Base-by-base conservation (phyloP, 192 early-diverging fungal genomes). In the Umbelopsis sp. region DNA sequence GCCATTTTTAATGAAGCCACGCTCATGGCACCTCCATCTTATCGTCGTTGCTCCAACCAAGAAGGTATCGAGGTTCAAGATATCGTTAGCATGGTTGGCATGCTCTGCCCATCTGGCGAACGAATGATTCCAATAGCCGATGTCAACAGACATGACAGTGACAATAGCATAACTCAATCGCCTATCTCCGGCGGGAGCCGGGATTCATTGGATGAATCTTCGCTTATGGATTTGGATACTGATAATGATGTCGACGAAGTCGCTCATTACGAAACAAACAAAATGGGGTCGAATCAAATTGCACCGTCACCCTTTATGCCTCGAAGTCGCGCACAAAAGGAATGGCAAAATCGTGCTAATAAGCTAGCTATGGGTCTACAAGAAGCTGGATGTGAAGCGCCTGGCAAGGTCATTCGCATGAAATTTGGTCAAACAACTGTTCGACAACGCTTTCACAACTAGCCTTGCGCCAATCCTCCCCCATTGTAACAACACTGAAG, bases 371-470 rank as follows among this genome's bases (percentile, higher is more conserved):
- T 62, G 56, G 56, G 56, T 20, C 26, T 62, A 11, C 56, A 62
- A 17, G 56, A 62, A 34, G 31, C 26, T 20, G 25, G 56, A 1
- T 29, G 56, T 7, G 56, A 62, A 34, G 56, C 31, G 5, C 56
- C 56, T 32, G 56, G 56, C 17, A 62, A 62, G 26, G 56, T 62
- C 31, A 62, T 62, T 32, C 56, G 56, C 16, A 62, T 62, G 56
- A 62, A 62, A 4, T 62, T 62, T 62, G 56, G 56, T 12, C 56
- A 62, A n/a, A 10, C n/a, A n/a, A n/a, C 56, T 16, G 26, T 32
- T 11, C 56, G 56, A n/a, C 56, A 29, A 17, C 56, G 56, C 26
- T 31, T 32, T n/a, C 26, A 32, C n/a, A n/a, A n/a, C 11, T 34
- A 62, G 12, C 2, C 31, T 32, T 34, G 31, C 16, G 14, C 31